Conservation (phyloP, 495 filamentous ascomycete species). For the Filosporella fistucella region DNA sequence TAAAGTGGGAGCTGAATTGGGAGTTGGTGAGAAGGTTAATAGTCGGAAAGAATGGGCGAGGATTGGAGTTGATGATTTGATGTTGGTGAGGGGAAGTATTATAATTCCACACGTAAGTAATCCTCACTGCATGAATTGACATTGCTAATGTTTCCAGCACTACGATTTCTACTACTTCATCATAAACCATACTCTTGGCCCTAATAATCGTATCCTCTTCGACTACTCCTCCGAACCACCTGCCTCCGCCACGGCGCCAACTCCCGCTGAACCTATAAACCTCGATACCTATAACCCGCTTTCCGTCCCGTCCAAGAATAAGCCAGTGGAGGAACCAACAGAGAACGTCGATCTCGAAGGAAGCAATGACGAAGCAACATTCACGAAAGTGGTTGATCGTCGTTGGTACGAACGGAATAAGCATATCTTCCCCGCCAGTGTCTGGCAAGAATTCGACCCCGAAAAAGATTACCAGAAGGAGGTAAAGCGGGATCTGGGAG, state of each 20-base stretch:
- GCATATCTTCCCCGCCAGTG: slow-evolving; percentile 92
- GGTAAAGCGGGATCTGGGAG: slow-evolving; percentile 75
- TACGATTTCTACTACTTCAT: slow-evolving; percentile 97
- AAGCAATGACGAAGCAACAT: slow-evolving; percentile 67
- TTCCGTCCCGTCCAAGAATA: slow-evolving; percentile 35
- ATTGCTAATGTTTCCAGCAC: slow-evolving; percentile 51
- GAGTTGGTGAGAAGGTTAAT: slow-evolving; percentile 61
- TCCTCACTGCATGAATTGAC: background rate
- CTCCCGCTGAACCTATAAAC: slow-evolving; percentile 6
- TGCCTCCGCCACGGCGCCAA: background rate
- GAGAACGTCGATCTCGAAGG: slow-evolving; percentile 61
- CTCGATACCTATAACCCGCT: slow-evolving; percentile 37
- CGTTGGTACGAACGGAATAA: slow-evolving; percentile 97
- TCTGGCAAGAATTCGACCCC: slow-evolving; percentile 94
- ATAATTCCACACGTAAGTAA: slow-evolving; percentile 88
- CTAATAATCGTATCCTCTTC: slow-evolving; percentile 68
- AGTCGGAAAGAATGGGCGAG: slow-evolving; percentile 83
- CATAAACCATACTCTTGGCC: slow-evolving; percentile 75
- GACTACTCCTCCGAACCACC: slow-evolving; percentile 59
- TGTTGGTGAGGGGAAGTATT: slow-evolving; percentile 86
- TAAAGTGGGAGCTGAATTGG: slow-evolving; percentile 82
- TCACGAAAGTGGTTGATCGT: slow-evolving; percentile 94
- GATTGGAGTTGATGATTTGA: slow-evolving; percentile 92
- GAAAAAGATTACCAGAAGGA: slow-evolving; percentile 78
- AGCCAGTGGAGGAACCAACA: slow-evolving; percentile 21